These are phyloP conservation scores for Francoa sonchifolia DNA, from an alignment of 441 rosid genomes.

Conservation along the genomic window DNA sequence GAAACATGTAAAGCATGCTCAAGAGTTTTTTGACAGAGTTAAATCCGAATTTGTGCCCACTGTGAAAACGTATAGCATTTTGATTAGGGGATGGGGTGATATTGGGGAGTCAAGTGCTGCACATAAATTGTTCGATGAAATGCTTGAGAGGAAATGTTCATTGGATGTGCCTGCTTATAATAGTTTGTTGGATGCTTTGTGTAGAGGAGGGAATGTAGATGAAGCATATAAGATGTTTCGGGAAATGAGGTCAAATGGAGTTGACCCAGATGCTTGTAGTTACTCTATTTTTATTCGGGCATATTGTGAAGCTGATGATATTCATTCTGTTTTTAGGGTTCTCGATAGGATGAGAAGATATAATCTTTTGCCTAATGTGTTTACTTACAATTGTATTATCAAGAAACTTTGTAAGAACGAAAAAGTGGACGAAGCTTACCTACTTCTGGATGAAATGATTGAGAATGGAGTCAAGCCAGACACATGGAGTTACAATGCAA, in stretches of 20 bases:
- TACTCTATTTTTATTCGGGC: conserved; percentile 61
- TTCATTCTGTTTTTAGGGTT: conserved; percentile 55
- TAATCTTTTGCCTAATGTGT: conserved; percentile 58
- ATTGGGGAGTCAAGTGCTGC: conserved; percentile 33
- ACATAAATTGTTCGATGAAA: conserved; percentile 73
- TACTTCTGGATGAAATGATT: conserved; percentile 54
- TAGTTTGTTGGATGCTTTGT: conserved; percentile 58
- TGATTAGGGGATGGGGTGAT: conserved; percentile 57
- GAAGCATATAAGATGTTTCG: conserved; percentile 53
- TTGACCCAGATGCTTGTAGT: conserved; percentile 52
- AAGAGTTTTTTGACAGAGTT: conserved; percentile 33
- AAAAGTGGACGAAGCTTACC: conserved; percentile 60
- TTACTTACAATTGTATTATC: conserved; percentile 64
- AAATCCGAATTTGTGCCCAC: conserved; percentile 27
- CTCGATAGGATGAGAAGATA: conserved; percentile 64
- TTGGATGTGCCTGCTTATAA: conserved; percentile 60
- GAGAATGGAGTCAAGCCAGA: conserved; percentile 45
- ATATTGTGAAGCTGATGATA: conserved; percentile 42
- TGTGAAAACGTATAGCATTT: conserved; percentile 53
- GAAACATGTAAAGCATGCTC: conserved; percentile 56
- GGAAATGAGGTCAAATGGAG: conserved; percentile 42
- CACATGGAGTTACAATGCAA: conserved; percentile 72
- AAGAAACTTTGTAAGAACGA: conserved; percentile 60
- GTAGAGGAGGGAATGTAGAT: conserved; percentile 50
- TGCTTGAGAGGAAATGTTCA: conserved; percentile 27